Percentiles rank a stretch among this genome's conserved stretches.
phyloP scores from a whole-genome alignment of 2,329 filamentous ascomycete genomes.

The Pestalotiopsis sp. region DNA sequence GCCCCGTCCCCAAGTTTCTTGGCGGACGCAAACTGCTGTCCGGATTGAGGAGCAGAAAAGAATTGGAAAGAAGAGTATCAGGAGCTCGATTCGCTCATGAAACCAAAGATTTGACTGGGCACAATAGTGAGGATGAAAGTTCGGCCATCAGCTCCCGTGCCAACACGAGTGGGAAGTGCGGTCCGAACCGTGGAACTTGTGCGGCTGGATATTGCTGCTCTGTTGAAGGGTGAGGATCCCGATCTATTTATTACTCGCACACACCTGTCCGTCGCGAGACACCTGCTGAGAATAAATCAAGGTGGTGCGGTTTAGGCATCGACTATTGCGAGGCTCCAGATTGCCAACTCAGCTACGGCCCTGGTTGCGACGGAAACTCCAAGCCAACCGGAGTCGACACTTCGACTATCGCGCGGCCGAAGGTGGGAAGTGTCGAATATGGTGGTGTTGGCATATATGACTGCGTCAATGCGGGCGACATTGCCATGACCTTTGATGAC shows the following conservation, averaged over 20 bases:
- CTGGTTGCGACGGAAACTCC: constrained; percentile 50
- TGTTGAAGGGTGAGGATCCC: constrained; percentile 28
- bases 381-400: constrained; percentile 48
- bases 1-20: constrained; percentile 27
- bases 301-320: constrained; percentile 29
- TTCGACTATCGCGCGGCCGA: constrained; percentile 45
- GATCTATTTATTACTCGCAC: neutral
- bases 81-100: constrained; percentile 2
- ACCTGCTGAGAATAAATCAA: constrained; percentile 12
- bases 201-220: constrained; percentile 34
- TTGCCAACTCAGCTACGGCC: constrained; percentile 44
- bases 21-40: constrained; percentile 31
- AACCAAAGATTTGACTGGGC: constrained; percentile 11
- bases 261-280: neutral
- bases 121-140: constrained; percentile 21
- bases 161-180: constrained; percentile 28
- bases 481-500: constrained; percentile 68
- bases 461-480: constrained; percentile 53
- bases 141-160: constrained; percentile 13
- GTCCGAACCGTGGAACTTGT: constrained; percentile 27
- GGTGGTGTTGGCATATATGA: constrained; percentile 51
- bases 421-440: constrained; percentile 49
- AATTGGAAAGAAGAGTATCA: constrained; percentile 20
- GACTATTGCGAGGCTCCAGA: constrained; percentile 34
- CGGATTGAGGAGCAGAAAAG: constrained; percentile 26